These are phyloP conservation scores for Candida chauliodis DNA, from an alignment of 805 yeast genomes.

Conservation along the genomic window DNA sequence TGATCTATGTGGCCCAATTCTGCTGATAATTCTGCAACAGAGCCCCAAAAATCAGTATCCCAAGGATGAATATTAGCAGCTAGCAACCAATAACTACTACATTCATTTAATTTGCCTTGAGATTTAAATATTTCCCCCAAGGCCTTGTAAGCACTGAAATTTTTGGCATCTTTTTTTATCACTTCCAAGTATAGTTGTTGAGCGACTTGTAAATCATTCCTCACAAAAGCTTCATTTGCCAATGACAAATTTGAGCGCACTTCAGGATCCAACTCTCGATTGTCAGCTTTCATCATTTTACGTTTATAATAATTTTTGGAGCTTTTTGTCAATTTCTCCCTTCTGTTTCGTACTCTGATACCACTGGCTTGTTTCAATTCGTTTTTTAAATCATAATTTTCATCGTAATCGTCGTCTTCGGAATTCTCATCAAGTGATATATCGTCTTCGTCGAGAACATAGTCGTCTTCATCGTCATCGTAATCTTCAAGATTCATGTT, in stretches of 20 bases:
- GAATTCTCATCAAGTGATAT: slow-evolving; percentile 18
- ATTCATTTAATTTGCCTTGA: slow-evolving; percentile 63
- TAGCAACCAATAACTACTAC: slow-evolving; percentile 77
- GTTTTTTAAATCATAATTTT: slow-evolving; percentile 51
- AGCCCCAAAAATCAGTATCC: slow-evolving; percentile 76
- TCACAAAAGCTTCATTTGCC: slow-evolving; percentile 80
- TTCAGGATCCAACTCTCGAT: slow-evolving; percentile 64
- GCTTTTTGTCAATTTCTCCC: slow-evolving; percentile 27
- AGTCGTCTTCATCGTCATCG: slow-evolving; percentile 8
- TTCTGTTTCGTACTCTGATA: slow-evolving; percentile 45
- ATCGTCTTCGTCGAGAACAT: slow-evolving; percentile 9
- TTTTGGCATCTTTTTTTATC: slow-evolving; percentile 70
- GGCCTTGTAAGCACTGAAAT: slow-evolving; percentile 81
- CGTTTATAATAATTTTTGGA: slow-evolving; percentile 36
- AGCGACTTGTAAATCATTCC: slow-evolving; percentile 57
- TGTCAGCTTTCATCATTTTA: slow-evolving; percentile 29
- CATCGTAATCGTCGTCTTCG: slow-evolving; percentile 38
- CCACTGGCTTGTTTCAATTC: slow-evolving; percentile 67
- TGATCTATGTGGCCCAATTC: slow-evolving; percentile 68
- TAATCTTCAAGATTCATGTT: slow-evolving; percentile 7
- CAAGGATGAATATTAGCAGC: slow-evolving; percentile 76
- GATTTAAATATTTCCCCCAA: slow-evolving; percentile 77
- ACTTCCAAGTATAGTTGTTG: slow-evolving; percentile 61
- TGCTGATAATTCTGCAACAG: slow-evolving; percentile 64
- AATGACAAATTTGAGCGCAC: slow-evolving; percentile 60